Evolutionary conservation across 2,329 filamentous ascomycete genomes (phyloP).

Genomic region (Zelopaecilomyces penicillatus): DNA sequence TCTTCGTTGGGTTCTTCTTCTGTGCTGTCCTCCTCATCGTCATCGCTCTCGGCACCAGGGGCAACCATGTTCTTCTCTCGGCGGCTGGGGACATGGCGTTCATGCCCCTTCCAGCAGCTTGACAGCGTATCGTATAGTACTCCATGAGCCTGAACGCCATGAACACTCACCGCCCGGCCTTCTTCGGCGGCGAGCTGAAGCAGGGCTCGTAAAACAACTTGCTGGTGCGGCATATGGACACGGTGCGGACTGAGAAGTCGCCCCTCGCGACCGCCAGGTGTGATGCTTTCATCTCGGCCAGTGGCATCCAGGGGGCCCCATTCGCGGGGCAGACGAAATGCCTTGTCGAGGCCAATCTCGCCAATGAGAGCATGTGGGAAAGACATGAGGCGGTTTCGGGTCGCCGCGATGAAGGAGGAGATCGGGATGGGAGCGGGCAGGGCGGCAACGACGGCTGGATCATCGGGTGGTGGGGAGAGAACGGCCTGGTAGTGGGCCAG

Average conservation of each 20-base stretch:
- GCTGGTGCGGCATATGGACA: slow-evolving; percentile 62
- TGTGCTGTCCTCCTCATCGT: slow-evolving; percentile 23
- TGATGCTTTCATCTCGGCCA: slow-evolving; percentile 34
- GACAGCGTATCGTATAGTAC: slow-evolving; percentile 57
- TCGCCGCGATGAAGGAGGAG: slow-evolving; percentile 48
- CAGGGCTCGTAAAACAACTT: slow-evolving; percentile 55
- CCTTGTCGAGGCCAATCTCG: slow-evolving; percentile 70
- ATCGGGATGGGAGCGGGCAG: slow-evolving; percentile 56
- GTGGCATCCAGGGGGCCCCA: slow-evolving; percentile 33
- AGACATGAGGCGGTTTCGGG: slow-evolving; percentile 43
- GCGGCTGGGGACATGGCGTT: slow-evolving; percentile 52
- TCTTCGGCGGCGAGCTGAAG: slow-evolving; percentile 63
- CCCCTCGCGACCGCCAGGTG: slow-evolving; percentile 63
- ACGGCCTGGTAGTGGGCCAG: slow-evolving; percentile 57
- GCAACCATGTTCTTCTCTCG: slow-evolving; percentile 46
- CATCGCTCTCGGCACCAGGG: slow-evolving; percentile 38
- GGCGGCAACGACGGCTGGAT: slow-evolving; percentile 33
- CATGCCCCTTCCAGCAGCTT: slow-evolving; percentile 61
- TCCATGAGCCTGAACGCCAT: slow-evolving; percentile 71
- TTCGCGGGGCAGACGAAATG: slow-evolving; percentile 61
- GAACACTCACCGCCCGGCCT: slow-evolving; percentile 57
- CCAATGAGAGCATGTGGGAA: slow-evolving; percentile 62
- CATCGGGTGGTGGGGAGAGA: slow-evolving; percentile 44
- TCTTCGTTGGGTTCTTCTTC: slow-evolving; percentile 24
- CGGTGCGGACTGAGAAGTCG: slow-evolving; percentile 58